Evolutionary conservation across 352 stramenopile species (phyloP).

Genomic region (Discostella stelligera): DNA sequence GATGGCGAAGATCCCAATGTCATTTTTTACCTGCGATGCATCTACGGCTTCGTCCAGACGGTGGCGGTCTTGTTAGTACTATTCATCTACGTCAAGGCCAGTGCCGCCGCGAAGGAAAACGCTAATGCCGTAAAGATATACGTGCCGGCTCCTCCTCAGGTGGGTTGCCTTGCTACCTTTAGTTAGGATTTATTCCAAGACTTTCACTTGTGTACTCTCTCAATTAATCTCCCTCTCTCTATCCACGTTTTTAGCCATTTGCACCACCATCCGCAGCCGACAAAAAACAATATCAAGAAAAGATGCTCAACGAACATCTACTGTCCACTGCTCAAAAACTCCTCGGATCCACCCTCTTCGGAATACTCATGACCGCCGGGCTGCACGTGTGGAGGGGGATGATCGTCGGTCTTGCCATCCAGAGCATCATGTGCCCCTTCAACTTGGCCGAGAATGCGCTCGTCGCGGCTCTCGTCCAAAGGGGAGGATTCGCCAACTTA

Average conservation of each 20-base stretch:
- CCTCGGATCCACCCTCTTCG: constrained; percentile 68
- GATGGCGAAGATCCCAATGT: constrained; percentile 80
- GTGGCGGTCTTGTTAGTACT: constrained; percentile 61
- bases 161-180: constrained; percentile 39
- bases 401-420: constrained; percentile 82
- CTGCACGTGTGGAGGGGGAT: constrained; percentile 82
- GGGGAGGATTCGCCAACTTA: constrained; percentile 47
- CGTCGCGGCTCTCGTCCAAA: constrained; percentile 57
- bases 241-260: constrained; percentile 69
- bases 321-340: constrained; percentile 54
- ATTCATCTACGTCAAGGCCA: constrained; percentile 66
- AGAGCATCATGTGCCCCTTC: constrained; percentile 79
- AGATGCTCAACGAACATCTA: constrained; percentile 55
- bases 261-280: constrained; percentile 57
- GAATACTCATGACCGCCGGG: constrained; percentile 75
- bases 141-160: constrained; percentile 67
- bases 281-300: constrained; percentile 79
- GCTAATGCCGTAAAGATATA: constrained; percentile 60
- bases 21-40: constrained; percentile 70
- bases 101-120: constrained; percentile 19
- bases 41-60: constrained; percentile 67
- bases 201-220: background rate
- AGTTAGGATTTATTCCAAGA: background rate
- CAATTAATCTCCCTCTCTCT: background rate
- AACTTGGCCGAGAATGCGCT: constrained; percentile 77